Conservation (phyloP, 139 green algal species). For the Tetradesmus obliquus region DNA sequence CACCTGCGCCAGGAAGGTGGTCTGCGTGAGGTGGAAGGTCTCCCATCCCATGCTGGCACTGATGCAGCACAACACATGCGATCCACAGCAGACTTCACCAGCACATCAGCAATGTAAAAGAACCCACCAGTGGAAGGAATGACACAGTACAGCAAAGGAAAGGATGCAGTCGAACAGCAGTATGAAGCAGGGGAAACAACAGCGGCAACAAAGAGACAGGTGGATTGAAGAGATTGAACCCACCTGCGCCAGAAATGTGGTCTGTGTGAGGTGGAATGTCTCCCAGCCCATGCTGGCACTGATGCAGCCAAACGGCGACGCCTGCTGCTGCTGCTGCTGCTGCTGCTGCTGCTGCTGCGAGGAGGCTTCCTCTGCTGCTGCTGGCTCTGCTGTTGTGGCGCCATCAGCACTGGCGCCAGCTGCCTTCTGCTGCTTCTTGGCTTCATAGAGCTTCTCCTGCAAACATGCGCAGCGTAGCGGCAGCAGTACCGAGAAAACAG, state of each 20-base stretch:
- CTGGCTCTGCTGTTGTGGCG: neutral
- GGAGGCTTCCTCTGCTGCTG: slow-evolving; percentile 8
- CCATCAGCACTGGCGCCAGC: neutral
- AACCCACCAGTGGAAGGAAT: too few species aligned
- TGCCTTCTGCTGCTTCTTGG: neutral
- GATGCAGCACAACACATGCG: neutral
- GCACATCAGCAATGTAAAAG: too few species aligned
- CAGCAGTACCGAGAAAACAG: too few species aligned
- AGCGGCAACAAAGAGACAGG: too few species aligned
- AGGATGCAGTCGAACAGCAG: too few species aligned
- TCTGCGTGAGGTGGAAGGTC: slow-evolving; percentile 69
- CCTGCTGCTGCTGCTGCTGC: neutral
- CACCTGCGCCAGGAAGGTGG: slow-evolving; percentile 70
- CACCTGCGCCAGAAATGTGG: slow-evolving; percentile 40
- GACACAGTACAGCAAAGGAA: too few species aligned
- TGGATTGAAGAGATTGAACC: too few species aligned
- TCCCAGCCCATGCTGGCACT: slow-evolving; percentile 82
- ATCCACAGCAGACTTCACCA: too few species aligned
- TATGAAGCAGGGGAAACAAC: too few species aligned
- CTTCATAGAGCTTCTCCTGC: slow-evolving; percentile 29
- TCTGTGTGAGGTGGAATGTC: slow-evolving; percentile 68
- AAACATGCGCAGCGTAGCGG: neutral
- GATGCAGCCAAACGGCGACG: slow-evolving; percentile 80
- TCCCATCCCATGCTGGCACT: slow-evolving; percentile 21
- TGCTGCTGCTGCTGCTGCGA: slow-evolving; percentile 18